Conservation (phyloP, 2,329 filamentous ascomycete genomes). For the Sclerotinia sclerotiorum region DNA sequence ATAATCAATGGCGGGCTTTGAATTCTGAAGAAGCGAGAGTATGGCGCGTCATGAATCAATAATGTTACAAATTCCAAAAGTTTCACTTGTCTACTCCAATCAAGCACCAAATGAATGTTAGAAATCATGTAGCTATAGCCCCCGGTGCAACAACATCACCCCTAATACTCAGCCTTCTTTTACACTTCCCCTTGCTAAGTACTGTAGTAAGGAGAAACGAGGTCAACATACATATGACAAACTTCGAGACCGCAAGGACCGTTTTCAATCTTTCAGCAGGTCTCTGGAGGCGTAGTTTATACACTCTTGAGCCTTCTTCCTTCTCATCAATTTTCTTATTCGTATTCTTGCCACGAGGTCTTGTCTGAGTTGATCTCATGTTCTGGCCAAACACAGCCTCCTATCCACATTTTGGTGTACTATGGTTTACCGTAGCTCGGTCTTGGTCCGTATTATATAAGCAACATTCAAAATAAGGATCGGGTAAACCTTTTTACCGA, state of each 20-base stretch:
- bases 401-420: neutral
- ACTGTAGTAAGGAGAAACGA: conserved; percentile 4
- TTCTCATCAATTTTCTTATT: conserved; percentile 4
- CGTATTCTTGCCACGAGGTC: conserved; percentile 10
- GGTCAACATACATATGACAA: neutral
- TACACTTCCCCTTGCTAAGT: conserved; percentile 10
- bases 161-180: conserved; percentile 19
- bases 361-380: conserved; percentile 9
- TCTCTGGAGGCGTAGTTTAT: conserved; percentile 20
- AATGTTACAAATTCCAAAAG: conserved; percentile 1
- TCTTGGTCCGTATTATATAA: neutral
- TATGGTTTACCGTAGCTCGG: neutral
- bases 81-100: conserved; percentile 17
- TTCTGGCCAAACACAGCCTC: conserved; percentile 18
- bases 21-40: neutral
- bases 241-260: conserved; percentile 3
- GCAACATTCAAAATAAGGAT: neutral
- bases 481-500: neutral
- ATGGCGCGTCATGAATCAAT: neutral
- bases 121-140: conserved; percentile 6
- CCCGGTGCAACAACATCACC: conserved; percentile 3
- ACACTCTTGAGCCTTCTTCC: neutral
- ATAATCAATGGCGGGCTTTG: neutral
- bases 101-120: neutral
- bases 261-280: conserved; percentile 17